Conservation (phyloP, 2,329 filamentous ascomycete genomes). For the Talaromyces sp. region DNA sequence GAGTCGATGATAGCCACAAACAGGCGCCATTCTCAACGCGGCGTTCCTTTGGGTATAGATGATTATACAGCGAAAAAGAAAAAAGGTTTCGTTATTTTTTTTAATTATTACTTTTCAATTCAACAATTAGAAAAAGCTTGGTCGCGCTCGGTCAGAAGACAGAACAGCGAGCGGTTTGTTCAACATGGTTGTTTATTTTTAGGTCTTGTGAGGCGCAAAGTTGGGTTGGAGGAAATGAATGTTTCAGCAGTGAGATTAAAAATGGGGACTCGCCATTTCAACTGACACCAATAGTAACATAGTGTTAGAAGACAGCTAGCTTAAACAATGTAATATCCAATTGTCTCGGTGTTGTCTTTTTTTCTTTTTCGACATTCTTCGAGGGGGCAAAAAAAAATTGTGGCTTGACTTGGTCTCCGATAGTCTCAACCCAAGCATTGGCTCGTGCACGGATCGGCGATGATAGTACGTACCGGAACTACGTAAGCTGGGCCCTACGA, state of each 20-base stretch:
- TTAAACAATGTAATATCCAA: too few relatives aligned
- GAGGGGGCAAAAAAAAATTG: not conserved
- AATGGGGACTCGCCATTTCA: not conserved
- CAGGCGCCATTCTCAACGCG: constrained; percentile 17
- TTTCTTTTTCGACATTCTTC: too few relatives aligned
- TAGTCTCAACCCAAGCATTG: not conserved
- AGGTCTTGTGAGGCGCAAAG: too few relatives aligned
- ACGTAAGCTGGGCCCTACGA: not conserved
- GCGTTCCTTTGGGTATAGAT: constrained; percentile 14
- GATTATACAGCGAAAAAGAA: not conserved
- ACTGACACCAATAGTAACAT: not conserved
- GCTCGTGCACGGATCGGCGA: not conserved
- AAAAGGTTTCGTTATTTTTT: not conserved
- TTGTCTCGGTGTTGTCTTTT: too few relatives aligned
- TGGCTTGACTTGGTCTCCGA: not conserved
- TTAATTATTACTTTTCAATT: not conserved
- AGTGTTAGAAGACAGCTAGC: too few relatives aligned
- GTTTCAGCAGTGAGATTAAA: not conserved
- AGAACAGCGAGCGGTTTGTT: too few relatives aligned
- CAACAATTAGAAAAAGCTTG: not conserved
- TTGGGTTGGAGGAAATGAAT: not conserved
- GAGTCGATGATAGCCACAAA: constrained; percentile 12
- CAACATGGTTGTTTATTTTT: too few relatives aligned
- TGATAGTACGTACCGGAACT: not conserved
- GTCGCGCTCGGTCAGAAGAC: not conserved